phyloP scores from a whole-genome alignment of 1,284 basidiomycete genomes.

The Austroboletus niveus region DNA sequence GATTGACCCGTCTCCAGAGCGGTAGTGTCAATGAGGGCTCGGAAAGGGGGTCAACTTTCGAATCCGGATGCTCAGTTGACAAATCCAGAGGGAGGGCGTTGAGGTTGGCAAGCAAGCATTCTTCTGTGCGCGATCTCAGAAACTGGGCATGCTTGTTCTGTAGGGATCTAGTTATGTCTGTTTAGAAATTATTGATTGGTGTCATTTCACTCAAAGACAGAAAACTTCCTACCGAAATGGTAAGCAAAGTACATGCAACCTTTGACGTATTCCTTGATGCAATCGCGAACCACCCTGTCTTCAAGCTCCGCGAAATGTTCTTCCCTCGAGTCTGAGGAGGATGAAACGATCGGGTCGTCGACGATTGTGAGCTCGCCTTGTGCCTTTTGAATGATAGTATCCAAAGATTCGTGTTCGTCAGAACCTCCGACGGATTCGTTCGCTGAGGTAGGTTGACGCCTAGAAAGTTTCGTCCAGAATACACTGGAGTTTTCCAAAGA shows the following conservation, averaged over 20 bases:
- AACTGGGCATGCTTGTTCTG: conserved; percentile 75
- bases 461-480: conserved; percentile 64
- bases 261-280: conserved; percentile 65
- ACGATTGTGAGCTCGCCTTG: conserved; percentile 50
- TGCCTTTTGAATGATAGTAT: conserved; percentile 49
- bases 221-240: conserved; percentile 56
- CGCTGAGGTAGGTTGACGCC: conserved; percentile 33
- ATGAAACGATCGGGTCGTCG: conserved; percentile 57
- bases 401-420: conserved; percentile 43
- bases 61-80: conserved; percentile 28
- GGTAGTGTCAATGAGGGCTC: conserved; percentile 74
- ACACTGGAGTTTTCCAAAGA: conserved; percentile 49
- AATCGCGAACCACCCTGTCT: conserved; percentile 73
- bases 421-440: conserved; percentile 15
- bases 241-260: conserved; percentile 83
- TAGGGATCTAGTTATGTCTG: conserved; percentile 76
- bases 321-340: conserved; percentile 56
- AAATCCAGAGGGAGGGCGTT: conserved; percentile 36
- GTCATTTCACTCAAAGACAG: neutral
- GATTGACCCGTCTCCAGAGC: conserved; percentile 81
- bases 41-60: conserved; percentile 51
- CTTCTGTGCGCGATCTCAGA: conserved; percentile 51
- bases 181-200: neutral
- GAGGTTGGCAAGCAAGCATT: conserved; percentile 55
- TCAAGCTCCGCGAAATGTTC: conserved; percentile 72